phyloP scores from a whole-genome alignment of 2,329 filamentous ascomycete species.

The Aspergillus clavatus region DNA sequence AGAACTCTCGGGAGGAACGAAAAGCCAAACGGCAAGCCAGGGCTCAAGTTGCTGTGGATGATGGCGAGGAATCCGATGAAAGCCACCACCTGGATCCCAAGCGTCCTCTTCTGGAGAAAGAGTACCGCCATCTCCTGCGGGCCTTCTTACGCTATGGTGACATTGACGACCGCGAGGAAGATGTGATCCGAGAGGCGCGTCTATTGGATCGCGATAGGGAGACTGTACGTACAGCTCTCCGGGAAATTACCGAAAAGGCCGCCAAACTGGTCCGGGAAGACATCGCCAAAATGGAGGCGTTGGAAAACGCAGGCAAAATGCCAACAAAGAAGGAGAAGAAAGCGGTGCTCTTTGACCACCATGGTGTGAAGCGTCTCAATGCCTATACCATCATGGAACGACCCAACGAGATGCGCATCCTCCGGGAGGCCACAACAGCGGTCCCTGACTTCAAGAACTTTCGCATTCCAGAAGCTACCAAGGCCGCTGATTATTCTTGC shows the following conservation, averaged over 20 bases:
- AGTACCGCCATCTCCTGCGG: slow-evolving; percentile 84
- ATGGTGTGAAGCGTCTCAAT: slow-evolving; percentile 89
- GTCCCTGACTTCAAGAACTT: slow-evolving; percentile 70
- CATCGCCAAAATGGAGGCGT: slow-evolving; percentile 53
- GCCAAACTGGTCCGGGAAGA: slow-evolving; percentile 70
- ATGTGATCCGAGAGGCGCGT: slow-evolving; percentile 82
- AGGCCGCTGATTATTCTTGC: slow-evolving; percentile 85
- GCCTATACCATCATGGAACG: slow-evolving; percentile 92
- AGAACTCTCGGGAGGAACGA: slow-evolving; percentile 56
- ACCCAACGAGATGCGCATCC: slow-evolving; percentile 78
- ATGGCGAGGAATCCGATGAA: slow-evolving; percentile 67
- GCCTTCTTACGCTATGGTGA: slow-evolving; percentile 89
- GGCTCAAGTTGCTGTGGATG: slow-evolving; percentile 59
- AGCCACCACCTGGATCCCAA: slow-evolving; percentile 67
- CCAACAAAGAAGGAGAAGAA: slow-evolving; percentile 97
- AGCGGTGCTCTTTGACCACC: slow-evolving; percentile 90
- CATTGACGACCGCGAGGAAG: slow-evolving; percentile 79
- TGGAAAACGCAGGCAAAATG: slow-evolving; percentile 71
- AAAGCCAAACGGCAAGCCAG: slow-evolving; percentile 67
- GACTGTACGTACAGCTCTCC: slow-evolving; percentile 70
- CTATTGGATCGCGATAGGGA: slow-evolving; percentile 75
- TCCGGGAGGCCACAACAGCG: slow-evolving; percentile 66
- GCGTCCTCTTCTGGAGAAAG: slow-evolving; percentile 86
- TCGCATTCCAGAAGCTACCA: slow-evolving; percentile 84
- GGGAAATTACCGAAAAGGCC: slow-evolving; percentile 71